phyloP scores from a whole-genome alignment of 371 early-diverging fungal species.

The Mortierella sp. region DNA sequence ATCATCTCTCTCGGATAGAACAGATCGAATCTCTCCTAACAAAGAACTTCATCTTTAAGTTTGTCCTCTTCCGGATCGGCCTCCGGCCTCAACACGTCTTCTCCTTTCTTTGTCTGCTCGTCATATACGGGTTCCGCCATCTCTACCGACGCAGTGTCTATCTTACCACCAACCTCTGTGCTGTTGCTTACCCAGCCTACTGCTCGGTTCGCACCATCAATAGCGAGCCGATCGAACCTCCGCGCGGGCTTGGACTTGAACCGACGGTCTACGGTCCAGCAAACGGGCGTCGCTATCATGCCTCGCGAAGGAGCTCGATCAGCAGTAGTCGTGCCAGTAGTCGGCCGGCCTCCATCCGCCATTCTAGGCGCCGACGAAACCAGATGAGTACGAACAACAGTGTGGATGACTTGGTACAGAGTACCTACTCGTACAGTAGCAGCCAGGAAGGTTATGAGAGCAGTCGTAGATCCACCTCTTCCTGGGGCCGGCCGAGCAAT shows the following conservation, averaged over 20 bases:
- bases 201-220: conserved; percentile 51
- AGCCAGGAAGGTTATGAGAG: conserved; percentile 42
- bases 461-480: conserved; percentile 35
- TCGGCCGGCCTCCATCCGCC: conserved; percentile 11
- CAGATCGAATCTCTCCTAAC: conserved; percentile 41
- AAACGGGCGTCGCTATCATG: conserved; percentile 1
- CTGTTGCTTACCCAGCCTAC: conserved; percentile 52
- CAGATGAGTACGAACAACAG: conserved; percentile 25
- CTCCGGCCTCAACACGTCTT: conserved; percentile 46
- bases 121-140: conserved; percentile 41
- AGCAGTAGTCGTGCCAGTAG: conserved; percentile 25
- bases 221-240: conserved; percentile 40
- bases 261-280: conserved; percentile 29
- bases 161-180: conserved; percentile 46
- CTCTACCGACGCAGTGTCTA: conserved; percentile 42
- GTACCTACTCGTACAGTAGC: conserved; percentile 42
- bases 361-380: conserved; percentile 17
- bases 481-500: conserved; percentile 41
- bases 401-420: conserved; percentile 32
- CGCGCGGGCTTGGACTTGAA: conserved; percentile 35
- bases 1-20: conserved; percentile 52
- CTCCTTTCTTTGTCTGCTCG: conserved; percentile 24
- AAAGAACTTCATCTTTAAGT: conserved; percentile 36
- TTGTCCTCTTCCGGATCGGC: conserved; percentile 39
- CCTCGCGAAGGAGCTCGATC: conserved; percentile 5